These are phyloP conservation scores for Penicillium italicum DNA, from an alignment of 2,329 filamentous ascomycete genomes.

Conservation along the genomic window DNA sequence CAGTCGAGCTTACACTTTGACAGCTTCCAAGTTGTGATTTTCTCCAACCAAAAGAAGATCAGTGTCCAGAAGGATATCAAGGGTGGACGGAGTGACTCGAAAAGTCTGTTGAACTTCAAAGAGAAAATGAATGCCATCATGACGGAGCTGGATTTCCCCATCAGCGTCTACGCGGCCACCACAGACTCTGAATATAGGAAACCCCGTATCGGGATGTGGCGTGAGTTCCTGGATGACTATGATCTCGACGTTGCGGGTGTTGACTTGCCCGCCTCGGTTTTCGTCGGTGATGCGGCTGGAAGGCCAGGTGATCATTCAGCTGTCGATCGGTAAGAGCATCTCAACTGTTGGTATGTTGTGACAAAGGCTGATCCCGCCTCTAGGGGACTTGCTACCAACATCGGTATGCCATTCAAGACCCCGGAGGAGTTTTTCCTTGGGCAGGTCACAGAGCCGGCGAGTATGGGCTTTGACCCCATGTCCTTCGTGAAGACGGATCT, in stretches of 20 bases:
- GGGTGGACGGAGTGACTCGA: slow-evolving; percentile 61
- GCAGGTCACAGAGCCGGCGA: slow-evolving; percentile 62
- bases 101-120: slow-evolving; percentile 76
- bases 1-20: not conserved
- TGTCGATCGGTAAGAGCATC: slow-evolving; percentile 51
- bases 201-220: slow-evolving; percentile 87
- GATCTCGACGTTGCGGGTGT: slow-evolving; percentile 56
- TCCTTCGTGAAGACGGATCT: slow-evolving; percentile 46
- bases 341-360: not conserved
- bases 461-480: slow-evolving; percentile 67
- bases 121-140: slow-evolving; percentile 70
- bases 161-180: slow-evolving; percentile 82
- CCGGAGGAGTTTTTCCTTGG: slow-evolving; percentile 89
- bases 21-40: slow-evolving; percentile 70
- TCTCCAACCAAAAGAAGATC: slow-evolving; percentile 88
- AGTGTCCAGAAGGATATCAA: slow-evolving; percentile 72
- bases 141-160: slow-evolving; percentile 63
- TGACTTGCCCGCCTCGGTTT: slow-evolving; percentile 70
- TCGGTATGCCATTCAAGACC: slow-evolving; percentile 75
- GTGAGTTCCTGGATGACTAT: slow-evolving; percentile 60
- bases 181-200: slow-evolving; percentile 79
- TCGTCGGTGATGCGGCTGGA: slow-evolving; percentile 80
- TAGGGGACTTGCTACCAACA: slow-evolving; percentile 80
- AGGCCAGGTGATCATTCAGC: slow-evolving; percentile 56
- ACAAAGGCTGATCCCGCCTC: slow-evolving; percentile 16